Percentiles rank a stretch among this genome's conserved stretches.
Conservation (phyloP, 306 rosid species). For the Sindora glabra region DNA sequence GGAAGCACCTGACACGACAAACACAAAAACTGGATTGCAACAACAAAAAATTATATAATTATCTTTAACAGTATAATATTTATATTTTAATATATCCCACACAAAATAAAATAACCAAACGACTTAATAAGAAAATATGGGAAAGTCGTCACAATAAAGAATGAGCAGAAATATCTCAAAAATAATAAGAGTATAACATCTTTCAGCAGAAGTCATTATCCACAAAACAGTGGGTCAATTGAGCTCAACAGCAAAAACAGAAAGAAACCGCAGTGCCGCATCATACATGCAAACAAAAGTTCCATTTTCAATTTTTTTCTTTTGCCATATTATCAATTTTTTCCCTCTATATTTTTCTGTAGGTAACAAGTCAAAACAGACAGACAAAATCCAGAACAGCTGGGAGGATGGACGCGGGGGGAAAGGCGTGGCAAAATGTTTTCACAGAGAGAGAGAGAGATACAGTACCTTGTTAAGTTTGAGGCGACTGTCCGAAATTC, state of each 20-base stretch:
- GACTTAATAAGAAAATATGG: not conserved
- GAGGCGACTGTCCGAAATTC: slow-evolving; percentile 74
- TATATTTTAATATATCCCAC: no score
- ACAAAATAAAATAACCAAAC: slow-evolving; percentile 7
- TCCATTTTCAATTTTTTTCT: not conserved
- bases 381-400: slow-evolving; percentile 2
- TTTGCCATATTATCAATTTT: not conserved
- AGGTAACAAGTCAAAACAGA: slow-evolving; percentile 24
- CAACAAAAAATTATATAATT: no score
- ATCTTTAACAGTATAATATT: no score
- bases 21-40: no score
- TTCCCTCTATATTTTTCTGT: no score
- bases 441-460: not conserved
- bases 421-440: not conserved
- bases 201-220: slow-evolving; percentile 81
- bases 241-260: no score
- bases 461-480: slow-evolving; percentile 78
- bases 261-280: no score
- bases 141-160: slow-evolving; percentile 15
- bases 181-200: slow-evolving; percentile 12
- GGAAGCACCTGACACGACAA: no score
- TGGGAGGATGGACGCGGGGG: not conserved
- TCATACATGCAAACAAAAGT: no score
- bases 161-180: not conserved
- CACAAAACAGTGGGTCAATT: slow-evolving; percentile 38